phyloP scores from a whole-genome alignment of 2,329 filamentous ascomycete species.

The Talaromyces albobiverticillius region DNA sequence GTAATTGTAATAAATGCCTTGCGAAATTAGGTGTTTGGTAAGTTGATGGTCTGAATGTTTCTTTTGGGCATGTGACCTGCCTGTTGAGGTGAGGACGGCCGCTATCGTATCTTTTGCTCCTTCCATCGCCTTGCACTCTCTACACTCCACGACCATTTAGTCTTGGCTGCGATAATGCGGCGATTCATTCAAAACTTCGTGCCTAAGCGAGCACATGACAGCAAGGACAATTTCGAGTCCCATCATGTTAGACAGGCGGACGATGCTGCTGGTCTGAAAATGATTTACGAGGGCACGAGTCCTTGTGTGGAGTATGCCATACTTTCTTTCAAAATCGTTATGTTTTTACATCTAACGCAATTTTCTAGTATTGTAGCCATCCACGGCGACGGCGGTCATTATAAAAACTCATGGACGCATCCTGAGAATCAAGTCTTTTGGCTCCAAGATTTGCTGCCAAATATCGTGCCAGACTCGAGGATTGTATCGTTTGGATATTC shows the following conservation, averaged over 20 bases:
- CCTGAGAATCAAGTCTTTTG: slow-evolving; percentile 17
- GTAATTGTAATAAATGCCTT: too few relatives aligned
- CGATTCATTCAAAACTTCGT: background rate
- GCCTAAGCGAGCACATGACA: background rate
- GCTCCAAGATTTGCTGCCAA: slow-evolving; percentile 21
- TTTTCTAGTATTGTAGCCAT: slow-evolving; percentile 21
- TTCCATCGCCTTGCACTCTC: background rate
- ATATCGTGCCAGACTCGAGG: slow-evolving; percentile 10
- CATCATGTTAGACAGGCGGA: background rate
- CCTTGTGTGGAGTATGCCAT: slow-evolving; percentile 2
- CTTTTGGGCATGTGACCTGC: too few relatives aligned
- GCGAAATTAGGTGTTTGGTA: too few relatives aligned
- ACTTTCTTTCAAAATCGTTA: background rate
- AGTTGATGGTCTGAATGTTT: too few relatives aligned
- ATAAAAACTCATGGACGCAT: slow-evolving; percentile 22
- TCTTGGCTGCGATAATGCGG: background rate
- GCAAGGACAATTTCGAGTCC: background rate
- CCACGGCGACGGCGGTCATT: slow-evolving; percentile 20
- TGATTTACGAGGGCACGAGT: slow-evolving; percentile 1
- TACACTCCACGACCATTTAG: too few relatives aligned
- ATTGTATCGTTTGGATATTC: slow-evolving; percentile 19
- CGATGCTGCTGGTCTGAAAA: background rate
- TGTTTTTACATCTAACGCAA: background rate
- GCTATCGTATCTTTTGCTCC: too few relatives aligned
- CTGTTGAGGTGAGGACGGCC: too few relatives aligned